A percentile compares a stretch with the other conserved stretches of the same genome.
These are phyloP conservation scores for Gossypium laxum DNA, from an alignment of 441 rosid genomes.

Conservation along the genomic window DNA sequence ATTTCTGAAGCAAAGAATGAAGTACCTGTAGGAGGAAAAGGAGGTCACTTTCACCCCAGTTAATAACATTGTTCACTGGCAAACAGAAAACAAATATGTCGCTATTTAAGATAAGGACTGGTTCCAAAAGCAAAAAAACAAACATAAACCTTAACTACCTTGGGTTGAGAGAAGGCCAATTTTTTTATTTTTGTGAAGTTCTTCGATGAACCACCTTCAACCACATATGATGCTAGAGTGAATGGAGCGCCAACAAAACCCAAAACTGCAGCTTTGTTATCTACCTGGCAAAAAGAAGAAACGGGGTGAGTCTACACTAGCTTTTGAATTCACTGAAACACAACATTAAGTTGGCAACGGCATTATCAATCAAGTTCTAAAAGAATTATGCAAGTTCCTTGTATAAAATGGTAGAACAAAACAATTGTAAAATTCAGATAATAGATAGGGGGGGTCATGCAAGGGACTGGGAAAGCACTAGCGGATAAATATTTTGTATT, in stretches of 20 bases:
- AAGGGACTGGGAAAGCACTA: neutral
- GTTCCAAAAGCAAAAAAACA: neutral
- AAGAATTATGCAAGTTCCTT: neutral
- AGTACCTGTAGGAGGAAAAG: constrained; percentile 42
- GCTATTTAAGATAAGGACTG: neutral
- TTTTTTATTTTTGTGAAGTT: constrained; percentile 70
- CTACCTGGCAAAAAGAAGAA: constrained; percentile 40
- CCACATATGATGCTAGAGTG: constrained; percentile 80
- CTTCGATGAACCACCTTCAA: constrained; percentile 93
- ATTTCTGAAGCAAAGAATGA: constrained; percentile 72
- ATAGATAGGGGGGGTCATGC: neutral
- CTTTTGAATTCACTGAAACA: neutral
- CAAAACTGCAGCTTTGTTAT: constrained; percentile 65
- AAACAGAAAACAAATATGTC: neutral
- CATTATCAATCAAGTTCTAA: neutral
- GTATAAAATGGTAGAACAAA: neutral
- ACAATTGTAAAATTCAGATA: neutral
- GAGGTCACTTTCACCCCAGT: neutral
- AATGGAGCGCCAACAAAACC: constrained; percentile 98
- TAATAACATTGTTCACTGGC: neutral
- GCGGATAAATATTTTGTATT: neutral
- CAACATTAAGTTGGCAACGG: neutral
- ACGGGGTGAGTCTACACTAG: neutral
- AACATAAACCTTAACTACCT: constrained; percentile 29
- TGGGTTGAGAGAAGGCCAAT: constrained; percentile 83